Conservation (phyloP, 441 rosid genomes). For the Dalechampia spathulata region DNA sequence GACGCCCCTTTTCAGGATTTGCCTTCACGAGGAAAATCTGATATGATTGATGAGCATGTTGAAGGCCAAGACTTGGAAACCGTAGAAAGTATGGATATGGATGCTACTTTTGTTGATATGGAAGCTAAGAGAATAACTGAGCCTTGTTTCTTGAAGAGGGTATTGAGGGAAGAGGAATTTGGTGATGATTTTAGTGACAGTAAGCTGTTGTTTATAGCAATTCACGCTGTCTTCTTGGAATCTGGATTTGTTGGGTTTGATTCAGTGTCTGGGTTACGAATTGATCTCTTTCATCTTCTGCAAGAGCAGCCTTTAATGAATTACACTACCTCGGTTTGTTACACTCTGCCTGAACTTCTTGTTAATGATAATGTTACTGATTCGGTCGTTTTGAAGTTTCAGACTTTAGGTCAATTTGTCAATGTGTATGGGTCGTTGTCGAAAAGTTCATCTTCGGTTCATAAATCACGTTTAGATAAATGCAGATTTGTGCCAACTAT, state of each 20-base stretch:
- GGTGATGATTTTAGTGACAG: constrained; percentile 29
- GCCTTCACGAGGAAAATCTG: no score
- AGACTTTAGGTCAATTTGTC: constrained; percentile 38
- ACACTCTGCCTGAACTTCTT: constrained; percentile 48
- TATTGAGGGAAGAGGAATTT: constrained; percentile 45
- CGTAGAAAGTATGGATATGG: constrained; percentile 16
- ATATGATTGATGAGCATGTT: no score
- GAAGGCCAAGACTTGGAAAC: background rate
- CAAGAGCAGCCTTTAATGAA: constrained; percentile 29
- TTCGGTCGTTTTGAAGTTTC: constrained; percentile 44
- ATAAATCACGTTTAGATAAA: constrained; percentile 36
- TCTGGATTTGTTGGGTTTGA: constrained; percentile 57
- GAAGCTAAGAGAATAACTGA: constrained; percentile 10
- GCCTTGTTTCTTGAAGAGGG: constrained; percentile 31
- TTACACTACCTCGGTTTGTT: constrained; percentile 34
- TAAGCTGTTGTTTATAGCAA: constrained; percentile 42
- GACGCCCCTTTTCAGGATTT: no score
- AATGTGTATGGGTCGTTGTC: constrained; percentile 47
- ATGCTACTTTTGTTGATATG: no score
- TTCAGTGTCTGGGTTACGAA: constrained; percentile 22
- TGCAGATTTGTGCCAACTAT: constrained; percentile 41
- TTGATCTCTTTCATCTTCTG: constrained; percentile 38
- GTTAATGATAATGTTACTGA: constrained; percentile 16
- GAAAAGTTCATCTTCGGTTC: constrained; percentile 14
- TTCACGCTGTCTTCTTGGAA: constrained; percentile 66